phyloP scores from a whole-genome alignment of 305 asterid genomes.

The Solanum hybrid region DNA sequence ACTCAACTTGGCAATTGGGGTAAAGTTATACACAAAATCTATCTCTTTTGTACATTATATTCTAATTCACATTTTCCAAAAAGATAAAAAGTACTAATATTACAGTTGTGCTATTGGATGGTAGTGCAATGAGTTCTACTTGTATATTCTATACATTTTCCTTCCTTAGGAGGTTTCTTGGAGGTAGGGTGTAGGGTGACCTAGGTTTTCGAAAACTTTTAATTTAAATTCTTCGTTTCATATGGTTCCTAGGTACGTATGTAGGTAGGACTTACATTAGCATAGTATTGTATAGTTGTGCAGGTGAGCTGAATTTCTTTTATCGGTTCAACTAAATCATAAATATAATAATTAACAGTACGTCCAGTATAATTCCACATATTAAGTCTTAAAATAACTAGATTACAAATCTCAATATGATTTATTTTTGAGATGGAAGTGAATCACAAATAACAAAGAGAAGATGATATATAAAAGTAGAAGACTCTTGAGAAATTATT shows the following conservation, averaged over 20 bases:
- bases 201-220: background rate
- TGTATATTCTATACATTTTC: background rate
- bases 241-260: background rate
- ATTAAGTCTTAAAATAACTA: background rate
- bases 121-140: background rate
- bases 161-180: background rate
- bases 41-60: background rate
- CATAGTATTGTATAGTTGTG: background rate
- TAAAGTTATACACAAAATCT: constrained; percentile 10
- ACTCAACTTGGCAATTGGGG: constrained; percentile 79
- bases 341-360: background rate
- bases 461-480: background rate
- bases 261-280: background rate
- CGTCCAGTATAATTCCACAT: background rate
- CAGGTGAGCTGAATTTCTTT: background rate
- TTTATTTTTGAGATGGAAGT: background rate
- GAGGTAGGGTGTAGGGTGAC: background rate
- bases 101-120: background rate
- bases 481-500: background rate
- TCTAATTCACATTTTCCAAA: background rate
- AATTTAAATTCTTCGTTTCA: background rate
- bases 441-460: background rate
- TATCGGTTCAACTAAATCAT: background rate
- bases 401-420: background rate
- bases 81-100: background rate